Conservation (phyloP, 208 protist genomes). For the Trypanosoma grayi region DNA sequence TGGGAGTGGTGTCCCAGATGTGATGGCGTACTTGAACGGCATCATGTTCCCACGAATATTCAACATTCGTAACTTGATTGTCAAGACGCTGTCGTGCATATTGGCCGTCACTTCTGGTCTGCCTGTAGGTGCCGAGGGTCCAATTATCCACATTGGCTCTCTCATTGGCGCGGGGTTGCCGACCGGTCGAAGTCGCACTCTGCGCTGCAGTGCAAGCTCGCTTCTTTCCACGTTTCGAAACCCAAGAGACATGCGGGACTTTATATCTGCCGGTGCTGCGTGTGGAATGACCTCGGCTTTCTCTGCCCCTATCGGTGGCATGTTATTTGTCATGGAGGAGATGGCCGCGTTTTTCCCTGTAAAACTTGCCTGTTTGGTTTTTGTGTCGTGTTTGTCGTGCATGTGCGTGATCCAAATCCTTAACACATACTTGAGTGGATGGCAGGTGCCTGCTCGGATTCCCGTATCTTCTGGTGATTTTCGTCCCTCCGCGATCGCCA, state of each 20-base stretch:
- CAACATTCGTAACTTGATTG: conserved; percentile 71
- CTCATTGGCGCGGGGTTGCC: conserved; percentile 82
- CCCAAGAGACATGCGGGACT: conserved; percentile 80
- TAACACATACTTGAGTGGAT: conserved; percentile 57
- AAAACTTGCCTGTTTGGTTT: conserved; percentile 78
- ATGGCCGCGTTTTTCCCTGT: conserved; percentile 77
- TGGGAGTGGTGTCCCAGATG: conserved; percentile 80
- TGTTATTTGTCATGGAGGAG: conserved; percentile 92
- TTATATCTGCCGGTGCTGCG: conserved; percentile 86
- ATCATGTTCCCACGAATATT: conserved; percentile 83
- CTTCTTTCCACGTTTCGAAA: conserved; percentile 67
- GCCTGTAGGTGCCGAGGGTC: conserved; percentile 86
- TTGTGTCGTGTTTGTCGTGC: conserved; percentile 78
- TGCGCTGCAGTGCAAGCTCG: conserved; percentile 48
- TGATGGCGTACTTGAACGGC: conserved; percentile 89
- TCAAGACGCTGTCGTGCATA: conserved; percentile 76
- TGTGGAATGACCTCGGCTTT: conserved; percentile 91
- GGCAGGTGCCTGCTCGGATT: conserved; percentile 25
- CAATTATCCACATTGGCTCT: conserved; percentile 93
- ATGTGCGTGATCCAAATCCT: conserved; percentile 73
- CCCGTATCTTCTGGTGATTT: conserved; percentile 29
- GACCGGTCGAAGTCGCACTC: conserved; percentile 63
- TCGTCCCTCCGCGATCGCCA: conserved; percentile 38
- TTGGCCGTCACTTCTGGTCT: conserved; percentile 76
- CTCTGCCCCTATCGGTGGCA: conserved; percentile 86